A percentile compares a stretch with the other conserved stretches of the same genome.
phyloP scores from a whole-genome alignment of 75 land plant species.

The Pinus tabuliformis region DNA sequence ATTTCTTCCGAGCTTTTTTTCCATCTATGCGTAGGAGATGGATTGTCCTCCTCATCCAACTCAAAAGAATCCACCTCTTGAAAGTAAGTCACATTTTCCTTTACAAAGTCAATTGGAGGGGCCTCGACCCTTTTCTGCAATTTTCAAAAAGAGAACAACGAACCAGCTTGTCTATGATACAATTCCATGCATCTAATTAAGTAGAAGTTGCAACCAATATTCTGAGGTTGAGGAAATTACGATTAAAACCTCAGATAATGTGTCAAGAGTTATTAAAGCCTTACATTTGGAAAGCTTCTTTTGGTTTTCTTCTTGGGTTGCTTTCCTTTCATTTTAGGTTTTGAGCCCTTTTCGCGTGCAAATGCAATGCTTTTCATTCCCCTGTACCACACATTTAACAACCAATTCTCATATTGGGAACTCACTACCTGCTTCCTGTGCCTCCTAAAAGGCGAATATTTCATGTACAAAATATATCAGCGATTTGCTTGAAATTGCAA shows the following conservation, averaged over 20 bases:
- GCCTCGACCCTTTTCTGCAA: slow-evolving; percentile 1
- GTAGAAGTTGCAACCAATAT: neutral
- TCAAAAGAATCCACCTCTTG: slow-evolving; percentile 87
- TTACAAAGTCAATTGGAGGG: slow-evolving; percentile 32
- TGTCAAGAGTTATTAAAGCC: neutral
- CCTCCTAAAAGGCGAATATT: too few species aligned
- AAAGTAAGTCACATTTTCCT: slow-evolving; percentile 69
- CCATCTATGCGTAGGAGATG: slow-evolving; percentile 17
- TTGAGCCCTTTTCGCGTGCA: neutral
- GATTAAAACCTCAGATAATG: neutral
- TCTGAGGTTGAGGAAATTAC: neutral
- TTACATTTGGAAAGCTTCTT: slow-evolving; percentile 1
- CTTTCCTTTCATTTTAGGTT: neutral
- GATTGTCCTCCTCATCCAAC: slow-evolving; percentile 57
- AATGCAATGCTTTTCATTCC: slow-evolving; percentile 7
- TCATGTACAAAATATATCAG: too few species aligned
- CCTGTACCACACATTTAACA: neutral
- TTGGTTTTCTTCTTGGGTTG: neutral
- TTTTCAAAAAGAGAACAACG: too few species aligned
- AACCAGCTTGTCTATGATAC: neutral
- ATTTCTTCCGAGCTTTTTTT: slow-evolving; percentile 28
- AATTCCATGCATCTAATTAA: neutral
- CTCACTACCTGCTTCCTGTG: too few species aligned
- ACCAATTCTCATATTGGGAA: too few species aligned
- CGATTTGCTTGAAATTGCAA: too few species aligned